Base-by-base conservation (phyloP, 1,284 basidiomycete genomes). In the Ustilago xerochloae region DNA sequence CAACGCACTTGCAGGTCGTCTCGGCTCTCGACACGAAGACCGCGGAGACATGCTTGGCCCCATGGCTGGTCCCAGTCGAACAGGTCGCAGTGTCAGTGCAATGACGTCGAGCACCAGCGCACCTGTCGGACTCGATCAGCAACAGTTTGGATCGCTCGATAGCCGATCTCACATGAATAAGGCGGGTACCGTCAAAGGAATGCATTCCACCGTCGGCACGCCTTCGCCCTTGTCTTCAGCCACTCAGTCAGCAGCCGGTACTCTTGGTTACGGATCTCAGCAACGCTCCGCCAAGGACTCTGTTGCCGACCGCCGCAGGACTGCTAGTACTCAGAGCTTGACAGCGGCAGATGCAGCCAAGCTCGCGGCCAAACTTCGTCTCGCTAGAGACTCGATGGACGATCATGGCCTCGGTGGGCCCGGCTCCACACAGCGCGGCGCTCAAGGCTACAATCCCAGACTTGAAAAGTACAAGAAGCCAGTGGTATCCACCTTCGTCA, bases 321-420 rank as follows among this genome's bases (percentile, higher is more conserved):
- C 63, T 6, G 47, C 66, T 13, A 78, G 69, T 54, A 72, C 76
- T 0, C 73, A 78, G 47, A 80, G 78, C 50, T 61, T 78, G 15
- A 77, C 74, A 7, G 77, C 78, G 4, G 74, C 78, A 5, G 78
- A 80, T 26, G 77, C 78, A 3, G 78, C 78, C 47, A 76, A 72
- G 57, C 71, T 80, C 15, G 78, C 78, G 2, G 75, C 76, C 43
- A 80, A 78, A 45, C 47, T 80, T 38, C 70, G 78, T n/a, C 68
- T 71, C 7, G 70, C 77, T 18, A 65, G 77, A 33, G 78, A 76
- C 41, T 64, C 66, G 26, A 71, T 77, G 59, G 74, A 78, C 38
- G 78, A 80, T 13, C 55, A 63, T 16, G 47, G 53, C 29, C 59
- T 59, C 16, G 52, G 64, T 28, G 61, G 59, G 1, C 60, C 59